phyloP scores from a whole-genome alignment of 257 asterid species.

The Solanum clarkiae region DNA sequence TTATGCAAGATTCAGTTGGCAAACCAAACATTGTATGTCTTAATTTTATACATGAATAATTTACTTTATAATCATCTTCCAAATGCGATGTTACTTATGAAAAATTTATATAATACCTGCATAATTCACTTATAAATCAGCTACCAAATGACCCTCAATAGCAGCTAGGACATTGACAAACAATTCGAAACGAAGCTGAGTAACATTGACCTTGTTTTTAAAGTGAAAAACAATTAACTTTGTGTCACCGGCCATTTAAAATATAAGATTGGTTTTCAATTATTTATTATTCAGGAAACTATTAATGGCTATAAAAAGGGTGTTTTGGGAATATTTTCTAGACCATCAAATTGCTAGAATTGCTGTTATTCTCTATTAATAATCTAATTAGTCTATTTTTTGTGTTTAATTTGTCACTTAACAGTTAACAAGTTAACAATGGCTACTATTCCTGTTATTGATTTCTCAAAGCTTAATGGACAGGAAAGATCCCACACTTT shows the following conservation, averaged over 20 bases:
- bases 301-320: conserved; percentile 30
- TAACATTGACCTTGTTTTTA: conserved; percentile 5
- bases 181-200: no score
- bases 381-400: background rate
- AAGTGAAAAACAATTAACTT: background rate
- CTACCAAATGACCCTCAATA: background rate
- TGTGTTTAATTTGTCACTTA: background rate
- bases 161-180: no score
- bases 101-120: no score
- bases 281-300: background rate
- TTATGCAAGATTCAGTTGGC: no score
- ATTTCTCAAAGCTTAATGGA: conserved; percentile 39
- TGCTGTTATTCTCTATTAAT: background rate
- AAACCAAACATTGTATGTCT: no score
- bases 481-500: conserved; percentile 37
- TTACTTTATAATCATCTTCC: no score
- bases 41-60: no score
- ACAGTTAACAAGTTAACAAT: background rate
- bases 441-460: conserved; percentile 54
- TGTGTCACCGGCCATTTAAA: conserved; percentile 36
- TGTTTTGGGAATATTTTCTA: conserved; percentile 1
- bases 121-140: background rate
- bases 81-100: no score
- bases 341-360: conserved; percentile 5
- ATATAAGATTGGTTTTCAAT: background rate